Base-by-base conservation (phyloP, 1,284 basidiomycete genomes). In the Melampsora abietis-canadensis region DNA sequence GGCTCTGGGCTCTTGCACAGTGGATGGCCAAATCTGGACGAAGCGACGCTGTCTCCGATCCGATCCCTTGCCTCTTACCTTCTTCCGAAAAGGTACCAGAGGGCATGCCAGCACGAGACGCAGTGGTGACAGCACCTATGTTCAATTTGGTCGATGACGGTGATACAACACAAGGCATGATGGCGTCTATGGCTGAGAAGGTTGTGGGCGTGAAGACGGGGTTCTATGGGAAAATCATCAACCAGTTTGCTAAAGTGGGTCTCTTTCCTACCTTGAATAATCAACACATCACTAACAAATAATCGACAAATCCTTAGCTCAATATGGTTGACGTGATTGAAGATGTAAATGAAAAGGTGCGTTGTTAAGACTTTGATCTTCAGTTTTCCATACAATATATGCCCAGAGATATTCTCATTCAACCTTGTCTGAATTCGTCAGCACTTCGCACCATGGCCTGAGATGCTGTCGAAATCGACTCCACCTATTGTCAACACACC, bases 381-480 rank as follows among this genome's bases (percentile, higher is more conserved):
- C 21, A 6, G 21, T 57, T 57, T 57, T 57, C 4, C 4, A 2
- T 27, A 6, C 17, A 57, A 6, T 46, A 10, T 30, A 10, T 19
- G 31, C 21, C 19, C 15, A 12, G 10, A 24, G 37, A 21, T 21
- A 2, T 21, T 30, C 3, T 47, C 19, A 37, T 47, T 27, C 19
- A 37, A 21, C 40, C 21, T 65, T 14, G 2, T 21, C 17, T 59
- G 21, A 67, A 75, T 48, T 44, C 40, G 66, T 40, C 37, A 76
- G 78, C 92, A 94, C 80, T 89, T 93, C 59, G 85, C 87, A 76
- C 88, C 87, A 5, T 95, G 92, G 92, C 89, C 88, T 1, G 86
- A 90, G 78, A 92, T 95, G 90, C 85, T 92, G 76, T 84, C 84
- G 21, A 86, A 84, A 65, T 90, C 91, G 19, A 85, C 87, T 64